Conservation (phyloP, 2,329 filamentous ascomycete species). For the Sphaerulina musiva region DNA sequence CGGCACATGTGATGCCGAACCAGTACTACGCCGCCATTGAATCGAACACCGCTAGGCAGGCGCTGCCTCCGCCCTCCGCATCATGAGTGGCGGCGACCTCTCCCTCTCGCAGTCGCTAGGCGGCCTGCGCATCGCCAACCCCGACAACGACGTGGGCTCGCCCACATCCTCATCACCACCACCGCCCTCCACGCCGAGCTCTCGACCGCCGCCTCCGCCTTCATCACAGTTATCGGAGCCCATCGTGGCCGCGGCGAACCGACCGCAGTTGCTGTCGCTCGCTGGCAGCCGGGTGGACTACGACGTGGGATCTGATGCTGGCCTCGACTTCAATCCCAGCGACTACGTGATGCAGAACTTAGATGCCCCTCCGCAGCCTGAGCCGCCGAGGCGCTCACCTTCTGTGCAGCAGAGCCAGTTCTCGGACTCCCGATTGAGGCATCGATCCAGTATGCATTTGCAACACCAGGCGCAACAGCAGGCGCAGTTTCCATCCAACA, state of each 20-base stretch:
- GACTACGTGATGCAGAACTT: slow-evolving; percentile 32
- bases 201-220: slow-evolving; percentile 20
- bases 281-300: slow-evolving; percentile 32
- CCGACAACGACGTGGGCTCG: slow-evolving; percentile 57
- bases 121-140: slow-evolving; percentile 93
- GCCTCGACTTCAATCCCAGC: slow-evolving; percentile 34
- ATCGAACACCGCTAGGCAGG: slow-evolving; percentile 8
- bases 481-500: slow-evolving; percentile 23
- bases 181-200: slow-evolving; percentile 13
- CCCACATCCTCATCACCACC: slow-evolving; percentile 6
- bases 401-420: slow-evolving; percentile 15
- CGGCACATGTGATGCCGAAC: slow-evolving; percentile 5
- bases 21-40: slow-evolving; percentile 1
- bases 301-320: not conserved
- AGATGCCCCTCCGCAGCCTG: slow-evolving; percentile 1
- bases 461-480: slow-evolving; percentile 40
- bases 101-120: slow-evolving; percentile 88
- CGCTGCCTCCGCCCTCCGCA: slow-evolving; percentile 22
- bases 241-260: slow-evolving; percentile 36
- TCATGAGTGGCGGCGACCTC: slow-evolving; percentile 78
- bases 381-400: slow-evolving; percentile 11
- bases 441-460: slow-evolving; percentile 41
- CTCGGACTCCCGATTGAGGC: slow-evolving; percentile 32
- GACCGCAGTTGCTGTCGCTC: slow-evolving; percentile 29
- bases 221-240: slow-evolving; percentile 33